phyloP scores from a whole-genome alignment of 768 basidiomycete species.

The Vararia minispora region DNA sequence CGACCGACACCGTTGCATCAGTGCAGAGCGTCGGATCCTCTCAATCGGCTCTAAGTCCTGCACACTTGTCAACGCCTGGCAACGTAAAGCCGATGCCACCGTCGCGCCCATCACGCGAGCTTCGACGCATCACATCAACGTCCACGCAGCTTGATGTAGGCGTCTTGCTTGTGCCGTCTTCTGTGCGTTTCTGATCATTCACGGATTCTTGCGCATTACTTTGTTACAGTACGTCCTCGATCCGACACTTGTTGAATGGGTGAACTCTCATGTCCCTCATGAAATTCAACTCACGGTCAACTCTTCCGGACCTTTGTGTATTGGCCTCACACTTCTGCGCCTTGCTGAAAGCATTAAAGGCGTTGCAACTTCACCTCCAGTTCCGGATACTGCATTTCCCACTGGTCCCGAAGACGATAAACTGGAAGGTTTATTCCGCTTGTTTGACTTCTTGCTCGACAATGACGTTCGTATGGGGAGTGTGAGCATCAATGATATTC shows the following conservation, averaged over 20 bases:
- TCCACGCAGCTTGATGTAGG: slow-evolving; percentile 15
- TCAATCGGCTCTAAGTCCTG: slow-evolving; percentile 14
- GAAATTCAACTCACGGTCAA: slow-evolving; percentile 48
- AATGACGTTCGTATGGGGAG: slow-evolving; percentile 87
- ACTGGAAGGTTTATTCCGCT: slow-evolving; percentile 74
- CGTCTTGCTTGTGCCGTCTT: background rate
- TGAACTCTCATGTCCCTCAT: slow-evolving; percentile 71
- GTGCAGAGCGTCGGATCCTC: slow-evolving; percentile 10
- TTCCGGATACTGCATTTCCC: slow-evolving; percentile 74
- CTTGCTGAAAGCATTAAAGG: slow-evolving; percentile 76
- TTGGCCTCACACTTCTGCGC: slow-evolving; percentile 72
- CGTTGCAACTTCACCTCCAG: slow-evolving; percentile 51
- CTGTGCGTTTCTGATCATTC: slow-evolving; percentile 3
- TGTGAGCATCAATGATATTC: slow-evolving; percentile 89
- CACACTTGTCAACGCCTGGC: slow-evolving; percentile 4
- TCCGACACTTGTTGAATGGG: slow-evolving; percentile 68
- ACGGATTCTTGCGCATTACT: slow-evolving; percentile 5
- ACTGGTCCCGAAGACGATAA: slow-evolving; percentile 59
- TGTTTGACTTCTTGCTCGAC: slow-evolving; percentile 90
- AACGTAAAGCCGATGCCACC: slow-evolving; percentile 30
- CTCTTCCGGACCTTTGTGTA: slow-evolving; percentile 31
- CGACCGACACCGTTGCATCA: slow-evolving; percentile 27
- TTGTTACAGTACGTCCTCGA: slow-evolving; percentile 24
- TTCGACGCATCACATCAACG: slow-evolving; percentile 31
- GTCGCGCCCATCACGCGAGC: slow-evolving; percentile 59